Evolutionary conservation across 1,139 yeast genomes (phyloP).

Genomic region (Scheffersomyces quercinus): DNA sequence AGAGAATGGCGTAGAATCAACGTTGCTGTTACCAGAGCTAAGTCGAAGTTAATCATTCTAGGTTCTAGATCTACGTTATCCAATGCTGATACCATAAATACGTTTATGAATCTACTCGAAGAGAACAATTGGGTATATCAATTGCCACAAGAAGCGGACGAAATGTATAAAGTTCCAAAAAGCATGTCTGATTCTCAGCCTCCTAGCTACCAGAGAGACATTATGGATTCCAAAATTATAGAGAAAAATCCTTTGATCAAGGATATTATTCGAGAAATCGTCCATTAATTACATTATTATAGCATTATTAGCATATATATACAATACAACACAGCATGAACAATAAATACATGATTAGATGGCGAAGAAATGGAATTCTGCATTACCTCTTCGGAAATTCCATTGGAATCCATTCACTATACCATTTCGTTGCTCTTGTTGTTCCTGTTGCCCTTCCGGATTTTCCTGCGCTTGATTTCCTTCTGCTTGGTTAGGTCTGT

Average conservation of each 20-base stretch:
- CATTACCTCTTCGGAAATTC: slow-evolving; percentile 29
- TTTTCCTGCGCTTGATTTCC: slow-evolving; percentile 8
- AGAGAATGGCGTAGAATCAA: slow-evolving; percentile 91
- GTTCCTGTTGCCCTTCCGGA: slow-evolving; percentile 1
- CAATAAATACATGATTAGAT: slow-evolving; percentile 15
- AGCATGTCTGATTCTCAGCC: neutral
- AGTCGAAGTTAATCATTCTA: slow-evolving; percentile 73
- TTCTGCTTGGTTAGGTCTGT: slow-evolving; percentile 4
- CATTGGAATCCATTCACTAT: slow-evolving; percentile 14
- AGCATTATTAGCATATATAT: slow-evolving; percentile 2
- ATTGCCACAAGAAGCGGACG: slow-evolving; percentile 48
- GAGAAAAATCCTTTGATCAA: slow-evolving; percentile 21
- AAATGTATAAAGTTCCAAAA: slow-evolving; percentile 26
- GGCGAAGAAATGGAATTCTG: slow-evolving; percentile 43
- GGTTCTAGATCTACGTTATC: slow-evolving; percentile 74
- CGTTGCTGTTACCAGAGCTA: slow-evolving; percentile 92
- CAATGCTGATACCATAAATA: slow-evolving; percentile 54
- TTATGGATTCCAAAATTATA: slow-evolving; percentile 14
- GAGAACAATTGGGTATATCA: slow-evolving; percentile 64
- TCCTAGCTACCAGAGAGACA: neutral
- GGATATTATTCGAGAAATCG: slow-evolving; percentile 25
- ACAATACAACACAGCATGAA: slow-evolving; percentile 3
- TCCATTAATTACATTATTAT: slow-evolving; percentile 4
- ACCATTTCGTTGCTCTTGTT: neutral
- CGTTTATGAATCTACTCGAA: slow-evolving; percentile 62